phyloP scores from a whole-genome alignment of 2,329 filamentous ascomycete species.

The Aspergillus sp. region DNA sequence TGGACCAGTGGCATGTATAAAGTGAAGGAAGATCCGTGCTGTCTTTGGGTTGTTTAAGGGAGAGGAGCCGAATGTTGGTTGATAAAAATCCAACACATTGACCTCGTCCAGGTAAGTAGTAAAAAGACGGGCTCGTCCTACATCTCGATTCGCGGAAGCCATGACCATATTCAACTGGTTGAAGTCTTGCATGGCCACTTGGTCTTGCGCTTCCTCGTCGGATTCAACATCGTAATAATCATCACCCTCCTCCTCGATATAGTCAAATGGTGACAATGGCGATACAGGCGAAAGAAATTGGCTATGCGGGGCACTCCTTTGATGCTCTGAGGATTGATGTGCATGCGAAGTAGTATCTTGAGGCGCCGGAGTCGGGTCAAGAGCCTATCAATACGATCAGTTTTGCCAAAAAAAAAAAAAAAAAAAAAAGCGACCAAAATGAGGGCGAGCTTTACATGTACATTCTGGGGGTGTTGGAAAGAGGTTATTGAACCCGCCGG shows the following conservation, averaged over 20 bases:
- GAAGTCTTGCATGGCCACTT: constrained; percentile 34
- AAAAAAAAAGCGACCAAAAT: no score
- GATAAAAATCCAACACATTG: constrained; percentile 62
- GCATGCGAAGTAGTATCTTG: neutral
- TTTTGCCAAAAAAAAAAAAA: no score
- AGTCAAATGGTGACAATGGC: constrained; percentile 24
- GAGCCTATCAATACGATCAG: neutral
- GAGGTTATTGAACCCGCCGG: neutral
- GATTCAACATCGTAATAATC: constrained; percentile 63
- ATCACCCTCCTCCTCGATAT: constrained; percentile 56
- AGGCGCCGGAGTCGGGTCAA: neutral
- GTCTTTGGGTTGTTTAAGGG: constrained; percentile 80
- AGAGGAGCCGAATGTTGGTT: constrained; percentile 63
- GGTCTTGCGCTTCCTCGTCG: constrained; percentile 56
- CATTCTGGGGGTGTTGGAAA: neutral
- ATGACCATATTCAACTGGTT: constrained; percentile 46
- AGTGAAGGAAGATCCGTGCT: constrained; percentile 84
- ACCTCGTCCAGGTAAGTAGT: constrained; percentile 49
- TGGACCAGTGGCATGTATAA: constrained; percentile 83
- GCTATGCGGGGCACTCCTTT: neutral
- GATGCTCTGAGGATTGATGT: neutral
- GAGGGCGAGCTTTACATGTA: neutral
- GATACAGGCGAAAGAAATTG: constrained; percentile 13
- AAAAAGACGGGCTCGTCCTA: constrained; percentile 51
- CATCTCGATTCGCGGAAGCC: constrained; percentile 44